phyloP scores from a whole-genome alignment of 2,329 filamentous ascomycete genomes.

The Exophiala sp. region DNA sequence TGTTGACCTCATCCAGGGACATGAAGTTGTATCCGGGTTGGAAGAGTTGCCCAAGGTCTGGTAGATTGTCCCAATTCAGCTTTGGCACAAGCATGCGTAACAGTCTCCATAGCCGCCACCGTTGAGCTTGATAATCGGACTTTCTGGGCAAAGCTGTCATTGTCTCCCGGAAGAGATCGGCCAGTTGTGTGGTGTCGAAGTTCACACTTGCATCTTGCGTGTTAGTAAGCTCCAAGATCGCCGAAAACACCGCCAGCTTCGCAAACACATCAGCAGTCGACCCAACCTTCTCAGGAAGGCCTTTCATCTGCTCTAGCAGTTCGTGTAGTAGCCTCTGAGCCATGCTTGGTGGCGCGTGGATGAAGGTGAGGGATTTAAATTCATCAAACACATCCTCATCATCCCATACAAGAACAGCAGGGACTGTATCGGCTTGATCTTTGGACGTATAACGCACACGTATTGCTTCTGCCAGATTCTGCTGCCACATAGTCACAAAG shows the following conservation, averaged over 20 bases:
- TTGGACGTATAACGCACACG: slow-evolving; percentile 23
- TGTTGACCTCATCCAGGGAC: slow-evolving; percentile 7
- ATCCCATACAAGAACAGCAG: slow-evolving; percentile 39
- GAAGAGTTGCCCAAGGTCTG: slow-evolving; percentile 2
- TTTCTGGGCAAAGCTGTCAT: slow-evolving; percentile 14
- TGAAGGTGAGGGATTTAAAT: slow-evolving; percentile 28
- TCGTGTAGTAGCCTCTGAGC: slow-evolving; percentile 13
- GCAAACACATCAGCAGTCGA: slow-evolving; percentile 20
- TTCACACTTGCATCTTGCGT: neutral
- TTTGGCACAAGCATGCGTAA: slow-evolving; percentile 6
- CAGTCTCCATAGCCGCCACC: slow-evolving; percentile 26
- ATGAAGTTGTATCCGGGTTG: slow-evolving; percentile 5
- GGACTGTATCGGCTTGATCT: slow-evolving; percentile 27
- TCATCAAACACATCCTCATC: slow-evolving; percentile 39
- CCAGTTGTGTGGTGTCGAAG: slow-evolving; percentile 2
- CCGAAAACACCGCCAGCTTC: slow-evolving; percentile 17
- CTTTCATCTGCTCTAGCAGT: slow-evolving; percentile 13
- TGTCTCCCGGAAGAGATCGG: slow-evolving; percentile 1
- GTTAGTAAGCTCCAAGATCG: slow-evolving; percentile 8
- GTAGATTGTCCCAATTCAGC: neutral
- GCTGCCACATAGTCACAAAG: slow-evolving; percentile 39
- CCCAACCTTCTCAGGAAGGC: slow-evolving; percentile 14
- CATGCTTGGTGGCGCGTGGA: slow-evolving; percentile 16
- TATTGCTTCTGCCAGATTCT: slow-evolving; percentile 37
- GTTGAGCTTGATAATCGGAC: slow-evolving; percentile 25